A percentile compares a stretch with the other conserved stretches of the same genome.
phyloP scores from a whole-genome alignment of 129 eudicot genomes.

The Pittosporum tobira region DNA sequence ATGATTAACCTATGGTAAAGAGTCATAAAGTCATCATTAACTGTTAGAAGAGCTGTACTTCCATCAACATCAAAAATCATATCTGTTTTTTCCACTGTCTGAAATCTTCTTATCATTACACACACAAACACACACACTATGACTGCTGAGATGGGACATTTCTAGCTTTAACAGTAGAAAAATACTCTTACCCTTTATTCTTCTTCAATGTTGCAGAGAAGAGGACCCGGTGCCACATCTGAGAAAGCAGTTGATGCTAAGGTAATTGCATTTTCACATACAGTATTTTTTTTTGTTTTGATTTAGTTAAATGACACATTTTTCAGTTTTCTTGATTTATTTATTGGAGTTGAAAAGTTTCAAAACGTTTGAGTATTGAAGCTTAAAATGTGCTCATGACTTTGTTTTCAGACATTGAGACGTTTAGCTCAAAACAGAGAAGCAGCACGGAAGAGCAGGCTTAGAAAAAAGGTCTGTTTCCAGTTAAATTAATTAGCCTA shows the following conservation, averaged over 20 bases:
- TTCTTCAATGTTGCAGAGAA: constrained; percentile 53
- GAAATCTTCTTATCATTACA: background rate
- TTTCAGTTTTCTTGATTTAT: background rate
- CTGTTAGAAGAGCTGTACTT: constrained; percentile 1
- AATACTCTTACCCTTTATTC: background rate
- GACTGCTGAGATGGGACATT: background rate
- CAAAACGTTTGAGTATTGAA: background rate
- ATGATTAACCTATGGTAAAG: background rate
- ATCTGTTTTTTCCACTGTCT: background rate
- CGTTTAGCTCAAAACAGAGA: constrained; percentile 99
- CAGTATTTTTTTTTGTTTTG: background rate
- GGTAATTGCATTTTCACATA: constrained; percentile 29
- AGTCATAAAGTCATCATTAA: background rate
- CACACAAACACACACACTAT: background rate
- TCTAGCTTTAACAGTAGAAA: background rate
- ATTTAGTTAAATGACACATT: background rate
- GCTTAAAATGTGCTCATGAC: constrained; percentile 9
- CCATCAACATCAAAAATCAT: background rate
- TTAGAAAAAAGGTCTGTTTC: constrained; percentile 67
- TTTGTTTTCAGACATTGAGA: constrained; percentile 67
- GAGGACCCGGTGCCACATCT: constrained; percentile 63
- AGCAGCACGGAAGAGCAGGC: constrained; percentile 97
- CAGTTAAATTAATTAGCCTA: background rate
- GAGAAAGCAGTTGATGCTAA: constrained; percentile 74
- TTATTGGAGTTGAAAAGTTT: background rate